These are phyloP conservation scores for Ogataea neopini DNA, from an alignment of 805 yeast species.

Conservation along the genomic window DNA sequence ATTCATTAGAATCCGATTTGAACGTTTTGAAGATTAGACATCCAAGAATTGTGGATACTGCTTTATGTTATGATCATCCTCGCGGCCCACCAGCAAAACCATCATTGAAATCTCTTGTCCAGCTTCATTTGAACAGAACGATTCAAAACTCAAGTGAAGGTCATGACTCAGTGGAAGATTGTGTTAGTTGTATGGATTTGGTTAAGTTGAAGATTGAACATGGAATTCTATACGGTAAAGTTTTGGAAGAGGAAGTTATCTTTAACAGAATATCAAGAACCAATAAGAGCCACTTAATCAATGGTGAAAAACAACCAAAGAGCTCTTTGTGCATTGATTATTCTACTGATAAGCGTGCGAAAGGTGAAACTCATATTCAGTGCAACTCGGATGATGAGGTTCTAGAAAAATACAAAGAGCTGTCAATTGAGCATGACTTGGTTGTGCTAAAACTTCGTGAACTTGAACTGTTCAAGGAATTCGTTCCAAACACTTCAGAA, in stretches of 20 bases:
- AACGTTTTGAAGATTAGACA: conserved; percentile 71
- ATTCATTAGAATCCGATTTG: conserved; percentile 84
- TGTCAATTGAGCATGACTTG: conserved; percentile 46
- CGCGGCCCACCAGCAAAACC: conserved; percentile 83
- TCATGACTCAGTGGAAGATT: conserved; percentile 88
- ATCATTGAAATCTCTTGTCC: conserved; percentile 69
- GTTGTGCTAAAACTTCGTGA: conserved; percentile 59
- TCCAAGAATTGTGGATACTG: conserved; percentile 76
- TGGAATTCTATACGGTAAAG: conserved; percentile 67
- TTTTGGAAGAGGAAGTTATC: conserved; percentile 42
- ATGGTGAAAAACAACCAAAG: conserved; percentile 30
- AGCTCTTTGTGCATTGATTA: conserved; percentile 30
- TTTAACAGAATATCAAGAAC: conserved; percentile 38
- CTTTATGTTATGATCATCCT: conserved; percentile 74
- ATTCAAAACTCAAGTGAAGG: conserved; percentile 73
- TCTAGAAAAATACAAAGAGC: conserved; percentile 40
- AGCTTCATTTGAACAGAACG: conserved; percentile 49
- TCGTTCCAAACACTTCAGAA: conserved; percentile 10
- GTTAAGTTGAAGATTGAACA: conserved; percentile 66
- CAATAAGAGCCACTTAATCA: conserved; percentile 23
- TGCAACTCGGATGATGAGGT: conserved; percentile 64
- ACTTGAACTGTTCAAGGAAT: conserved; percentile 46
- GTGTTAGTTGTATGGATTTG: conserved; percentile 75
- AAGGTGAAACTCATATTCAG: conserved; percentile 38
- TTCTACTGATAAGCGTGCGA: conserved; percentile 14